phyloP scores from a whole-genome alignment of 2,329 filamentous ascomycete species.

The Cercospora sp. region DNA sequence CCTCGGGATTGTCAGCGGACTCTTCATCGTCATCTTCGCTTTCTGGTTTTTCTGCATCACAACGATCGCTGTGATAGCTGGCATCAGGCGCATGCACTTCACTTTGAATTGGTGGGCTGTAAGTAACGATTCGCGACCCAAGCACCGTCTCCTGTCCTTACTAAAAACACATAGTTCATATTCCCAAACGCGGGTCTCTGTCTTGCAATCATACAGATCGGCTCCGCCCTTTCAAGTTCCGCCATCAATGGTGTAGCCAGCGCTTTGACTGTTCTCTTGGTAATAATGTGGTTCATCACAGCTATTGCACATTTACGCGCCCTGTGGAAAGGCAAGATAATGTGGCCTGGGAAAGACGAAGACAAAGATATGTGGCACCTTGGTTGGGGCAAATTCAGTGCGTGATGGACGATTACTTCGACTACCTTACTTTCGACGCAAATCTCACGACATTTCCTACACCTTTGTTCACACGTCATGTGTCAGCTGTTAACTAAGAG shows the following conservation, averaged over 20 bases:
- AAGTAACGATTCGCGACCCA: constrained; percentile 3
- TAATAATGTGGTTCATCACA: constrained; percentile 58
- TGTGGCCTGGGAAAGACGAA: constrained; percentile 63
- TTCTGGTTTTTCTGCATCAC: constrained; percentile 55
- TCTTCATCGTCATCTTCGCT: constrained; percentile 52
- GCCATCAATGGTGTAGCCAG: constrained; percentile 57
- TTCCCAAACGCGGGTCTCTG: constrained; percentile 67
- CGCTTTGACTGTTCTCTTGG: constrained; percentile 57
- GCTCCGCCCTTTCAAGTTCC: constrained; percentile 53
- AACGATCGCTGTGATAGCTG: constrained; percentile 41
- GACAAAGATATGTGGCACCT: constrained; percentile 47
- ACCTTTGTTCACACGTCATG: too few species aligned
- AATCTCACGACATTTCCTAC: background rate
- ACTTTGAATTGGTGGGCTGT: constrained; percentile 60
- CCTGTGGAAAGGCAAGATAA: constrained; percentile 53
- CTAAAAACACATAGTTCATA: constrained; percentile 47
- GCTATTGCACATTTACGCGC: constrained; percentile 53
- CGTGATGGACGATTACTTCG: background rate
- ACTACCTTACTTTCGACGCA: background rate
- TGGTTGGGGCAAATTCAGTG: constrained; percentile 22
- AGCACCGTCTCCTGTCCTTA: background rate
- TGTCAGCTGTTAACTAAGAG: background rate
- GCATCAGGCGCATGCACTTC: constrained; percentile 48
- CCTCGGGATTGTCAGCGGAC: constrained; percentile 45
- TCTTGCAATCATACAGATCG: constrained; percentile 60